Evolutionary conservation across 2,329 filamentous ascomycete species (phyloP).

Genomic region (Pseudogymnoascus sp.): DNA sequence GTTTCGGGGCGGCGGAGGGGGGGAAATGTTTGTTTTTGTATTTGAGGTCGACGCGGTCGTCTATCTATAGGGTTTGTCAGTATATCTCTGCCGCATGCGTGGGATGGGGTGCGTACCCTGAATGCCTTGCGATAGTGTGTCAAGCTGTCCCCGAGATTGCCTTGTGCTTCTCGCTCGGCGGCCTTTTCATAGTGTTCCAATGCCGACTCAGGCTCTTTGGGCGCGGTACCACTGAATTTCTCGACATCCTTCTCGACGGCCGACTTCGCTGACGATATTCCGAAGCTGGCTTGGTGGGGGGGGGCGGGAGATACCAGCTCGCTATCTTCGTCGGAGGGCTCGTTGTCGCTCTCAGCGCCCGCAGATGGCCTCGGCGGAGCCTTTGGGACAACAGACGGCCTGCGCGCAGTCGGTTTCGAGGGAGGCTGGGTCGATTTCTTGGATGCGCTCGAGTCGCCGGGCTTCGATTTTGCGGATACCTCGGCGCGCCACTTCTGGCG

Average conservation of each 20-base stretch:
- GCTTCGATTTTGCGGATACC: slow-evolving; percentile 22
- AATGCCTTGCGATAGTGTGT: slow-evolving; percentile 86
- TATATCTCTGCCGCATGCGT: not conserved
- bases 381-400: not conserved
- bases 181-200: slow-evolving; percentile 90
- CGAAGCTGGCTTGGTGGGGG: not conserved
- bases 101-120: slow-evolving; percentile 47
- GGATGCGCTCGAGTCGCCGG: slow-evolving; percentile 11
- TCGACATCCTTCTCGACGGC: not conserved
- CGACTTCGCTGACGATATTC: not conserved
- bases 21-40: slow-evolving; percentile 93
- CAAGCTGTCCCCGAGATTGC: slow-evolving; percentile 82
- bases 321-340: not conserved
- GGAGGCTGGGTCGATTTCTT: not conserved
- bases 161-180: slow-evolving; percentile 78
- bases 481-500: slow-evolving; percentile 81
- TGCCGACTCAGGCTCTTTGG: slow-evolving; percentile 60
- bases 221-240: not conserved
- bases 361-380: not conserved
- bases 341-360: not conserved
- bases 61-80: slow-evolving; percentile 52
- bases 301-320: not conserved
- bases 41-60: slow-evolving; percentile 71
- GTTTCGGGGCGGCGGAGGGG: slow-evolving; percentile 39
- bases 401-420: not conserved